Percentiles rank a stretch among this genome's conserved stretches.
phyloP scores from a whole-genome alignment of 805 yeast species.

The Monosporozyma unispora region DNA sequence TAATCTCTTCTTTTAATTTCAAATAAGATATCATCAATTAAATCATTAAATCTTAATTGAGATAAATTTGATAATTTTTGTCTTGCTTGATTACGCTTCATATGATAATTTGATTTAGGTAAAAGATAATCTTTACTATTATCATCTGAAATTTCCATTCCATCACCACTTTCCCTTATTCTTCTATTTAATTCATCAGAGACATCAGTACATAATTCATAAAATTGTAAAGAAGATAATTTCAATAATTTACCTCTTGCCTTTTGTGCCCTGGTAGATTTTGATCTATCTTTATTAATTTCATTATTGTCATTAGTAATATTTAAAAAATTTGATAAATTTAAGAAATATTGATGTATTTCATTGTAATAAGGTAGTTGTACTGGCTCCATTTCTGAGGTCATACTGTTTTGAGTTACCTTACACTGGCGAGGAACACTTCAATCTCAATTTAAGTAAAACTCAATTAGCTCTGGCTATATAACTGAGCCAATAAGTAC shows the following conservation, averaged over 20 bases:
- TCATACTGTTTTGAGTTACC: too few relatives aligned
- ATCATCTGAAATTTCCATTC: conserved; percentile 30
- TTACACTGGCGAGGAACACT: too few relatives aligned
- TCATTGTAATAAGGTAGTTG: conserved; percentile 4
- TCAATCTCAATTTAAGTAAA: too few relatives aligned
- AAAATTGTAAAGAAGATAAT: conserved; percentile 72
- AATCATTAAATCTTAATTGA: conserved; percentile 72
- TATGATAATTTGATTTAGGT: conserved; percentile 71
- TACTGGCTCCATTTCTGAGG: not conserved
- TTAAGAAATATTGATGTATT: conserved; percentile 20
- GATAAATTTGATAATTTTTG: conserved; percentile 83
- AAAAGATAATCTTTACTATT: conserved; percentile 54
- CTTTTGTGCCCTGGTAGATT: conserved; percentile 51
- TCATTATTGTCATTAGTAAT: conserved; percentile 21
- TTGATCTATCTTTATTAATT: conserved; percentile 20
- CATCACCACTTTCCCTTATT: conserved; percentile 2
- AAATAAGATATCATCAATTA: conserved; percentile 78
- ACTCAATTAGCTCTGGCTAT: too few relatives aligned
- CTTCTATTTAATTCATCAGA: conserved; percentile 86
- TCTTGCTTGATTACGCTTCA: conserved; percentile 92
- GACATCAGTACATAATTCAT: conserved; percentile 88
- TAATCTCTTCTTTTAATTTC: conserved; percentile 76
- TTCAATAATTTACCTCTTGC: conserved; percentile 81
- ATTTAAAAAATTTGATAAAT: conserved; percentile 21
- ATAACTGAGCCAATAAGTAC: too few relatives aligned